Conservation (phyloP, 768 basidiomycete species). For the Coprinopsis sp. region DNA sequence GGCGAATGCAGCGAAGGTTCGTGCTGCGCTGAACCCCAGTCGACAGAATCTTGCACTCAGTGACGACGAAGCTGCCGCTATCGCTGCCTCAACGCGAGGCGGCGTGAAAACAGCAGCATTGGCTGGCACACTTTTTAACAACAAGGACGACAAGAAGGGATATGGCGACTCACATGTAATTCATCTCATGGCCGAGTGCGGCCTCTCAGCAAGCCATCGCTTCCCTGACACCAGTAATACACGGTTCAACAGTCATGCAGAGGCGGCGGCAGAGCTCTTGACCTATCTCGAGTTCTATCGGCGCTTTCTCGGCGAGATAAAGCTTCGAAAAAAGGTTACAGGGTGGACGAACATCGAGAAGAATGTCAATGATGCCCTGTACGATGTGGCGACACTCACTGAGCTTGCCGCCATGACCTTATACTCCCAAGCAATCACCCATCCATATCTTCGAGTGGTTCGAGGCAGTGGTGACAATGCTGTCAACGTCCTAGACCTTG, state of each 20-base stretch:
- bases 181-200: conserved; percentile 15
- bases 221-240: conserved; percentile 32
- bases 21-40: conserved; percentile 6
- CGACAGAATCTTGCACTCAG: background rate
- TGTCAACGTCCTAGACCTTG: conserved; percentile 23
- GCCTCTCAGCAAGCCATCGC: conserved; percentile 6
- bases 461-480: conserved; percentile 7
- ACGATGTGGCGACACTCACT: conserved; percentile 21
- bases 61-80: conserved; percentile 7
- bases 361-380: conserved; percentile 23
- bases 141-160: conserved; percentile 32
- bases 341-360: conserved; percentile 20
- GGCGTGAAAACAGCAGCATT: conserved; percentile 13
- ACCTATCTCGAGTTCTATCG: conserved; percentile 16
- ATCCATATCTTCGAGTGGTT: conserved; percentile 25
- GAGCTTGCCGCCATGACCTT: conserved; percentile 24
- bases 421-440: conserved; percentile 22
- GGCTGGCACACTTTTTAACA: conserved; percentile 19
- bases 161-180: conserved; percentile 18
- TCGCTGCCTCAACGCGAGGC: conserved; percentile 13
- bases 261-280: conserved; percentile 24
- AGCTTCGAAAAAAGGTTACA: conserved; percentile 22
- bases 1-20: conserved; percentile 21
- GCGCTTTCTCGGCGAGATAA: conserved; percentile 20
- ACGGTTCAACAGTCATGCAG: conserved; percentile 21